These are phyloP conservation scores for Phytophthora syringae DNA, from an alignment of 352 stramenopile species.

Conservation along the genomic window DNA sequence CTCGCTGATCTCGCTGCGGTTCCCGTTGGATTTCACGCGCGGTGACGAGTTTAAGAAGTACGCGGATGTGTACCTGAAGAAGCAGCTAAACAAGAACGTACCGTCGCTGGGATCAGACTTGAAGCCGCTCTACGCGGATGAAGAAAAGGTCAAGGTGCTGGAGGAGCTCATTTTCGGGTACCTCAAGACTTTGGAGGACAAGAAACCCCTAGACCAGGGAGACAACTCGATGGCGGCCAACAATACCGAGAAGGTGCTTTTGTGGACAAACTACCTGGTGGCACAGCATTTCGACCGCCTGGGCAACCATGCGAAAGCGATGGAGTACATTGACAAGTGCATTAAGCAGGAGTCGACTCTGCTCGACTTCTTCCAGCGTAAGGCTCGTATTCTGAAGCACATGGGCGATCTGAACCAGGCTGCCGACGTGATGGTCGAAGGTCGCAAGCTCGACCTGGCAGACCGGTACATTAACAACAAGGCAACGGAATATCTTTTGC, in stretches of 20 bases:
- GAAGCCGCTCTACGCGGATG: conserved; percentile 86
- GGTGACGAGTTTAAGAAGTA: conserved; percentile 78
- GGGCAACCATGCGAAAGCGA: conserved; percentile 85
- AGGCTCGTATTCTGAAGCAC: conserved; percentile 94
- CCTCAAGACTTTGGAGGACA: conserved; percentile 70
- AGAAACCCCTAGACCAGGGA: conserved; percentile 55
- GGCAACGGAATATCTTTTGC: conserved; percentile 97
- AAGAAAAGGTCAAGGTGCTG: conserved; percentile 66
- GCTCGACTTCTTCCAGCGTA: conserved; percentile 96
- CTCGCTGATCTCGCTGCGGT: conserved; percentile 87
- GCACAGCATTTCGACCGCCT: conserved; percentile 94
- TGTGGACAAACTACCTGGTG: conserved; percentile 94
- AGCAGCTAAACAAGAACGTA: conserved; percentile 91
- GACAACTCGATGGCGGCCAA: conserved; percentile 43
- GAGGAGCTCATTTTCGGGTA: conserved; percentile 85
- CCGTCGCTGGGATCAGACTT: conserved; percentile 95
- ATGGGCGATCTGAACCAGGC: conserved; percentile 91
- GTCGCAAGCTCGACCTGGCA: conserved; percentile 94
- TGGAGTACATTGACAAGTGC: conserved; percentile 93
- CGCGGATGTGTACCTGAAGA: conserved; percentile 65
- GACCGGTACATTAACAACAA: conserved; percentile 99
- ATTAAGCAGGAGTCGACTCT: conserved; percentile 91
- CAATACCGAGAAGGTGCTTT: conserved; percentile 42
- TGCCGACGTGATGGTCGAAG: conserved; percentile 92
- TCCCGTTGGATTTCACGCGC: conserved; percentile 91